Base-by-base conservation (phyloP, 352 stramenopile genomes). In the Phytophthora fragariae region DNA sequence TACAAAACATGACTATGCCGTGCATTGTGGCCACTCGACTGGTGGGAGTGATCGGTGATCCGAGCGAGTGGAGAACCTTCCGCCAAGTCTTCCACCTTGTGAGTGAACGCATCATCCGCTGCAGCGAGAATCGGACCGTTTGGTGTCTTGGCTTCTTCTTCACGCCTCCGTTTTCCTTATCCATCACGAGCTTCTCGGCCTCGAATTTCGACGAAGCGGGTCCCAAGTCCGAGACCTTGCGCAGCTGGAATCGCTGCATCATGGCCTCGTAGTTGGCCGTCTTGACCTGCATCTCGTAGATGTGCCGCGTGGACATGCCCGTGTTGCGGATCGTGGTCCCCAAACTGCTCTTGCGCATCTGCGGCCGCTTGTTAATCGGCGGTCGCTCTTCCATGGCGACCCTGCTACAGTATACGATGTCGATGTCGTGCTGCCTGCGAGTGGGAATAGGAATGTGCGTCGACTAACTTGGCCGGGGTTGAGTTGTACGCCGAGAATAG, bases 241-340 rank as follows among this genome's bases (percentile, higher is more conserved):
- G 80, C 24, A 49, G 24, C 47, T 83, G 24, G 76, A 90, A 73
- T 59, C 81, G 31, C 37, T 79, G 54, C 37, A 82, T 24, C 54
- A 76, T 56, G 17, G 44, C 44, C 44, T 50, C 44, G 44, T 50
- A 50, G 44, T 50, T 50, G 44, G 44, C 44, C 44, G 44, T 50
- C 44, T 50, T 50, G 44, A 50, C 44, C 44, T 50, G 44, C 44
- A 50, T 50, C 44, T 50, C 44, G 44, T 50, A 50, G 12, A 50
- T 21, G 44, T 50, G 44, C 15, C 44, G 44, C 15, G 44, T 50
- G 44, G 44, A 21, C 44, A 50, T 50, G 44, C 44, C 44, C 15
- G 44, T 50, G 44, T 50, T 50, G 44, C 44, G 44, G 44, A 50
- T 50, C 44, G 44, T 50, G 44, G 44, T 15, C 44, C 44, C 44